These are phyloP conservation scores for Fonsecaea monophora DNA, from an alignment of 2,329 filamentous ascomycete genomes.

Conservation along the genomic window DNA sequence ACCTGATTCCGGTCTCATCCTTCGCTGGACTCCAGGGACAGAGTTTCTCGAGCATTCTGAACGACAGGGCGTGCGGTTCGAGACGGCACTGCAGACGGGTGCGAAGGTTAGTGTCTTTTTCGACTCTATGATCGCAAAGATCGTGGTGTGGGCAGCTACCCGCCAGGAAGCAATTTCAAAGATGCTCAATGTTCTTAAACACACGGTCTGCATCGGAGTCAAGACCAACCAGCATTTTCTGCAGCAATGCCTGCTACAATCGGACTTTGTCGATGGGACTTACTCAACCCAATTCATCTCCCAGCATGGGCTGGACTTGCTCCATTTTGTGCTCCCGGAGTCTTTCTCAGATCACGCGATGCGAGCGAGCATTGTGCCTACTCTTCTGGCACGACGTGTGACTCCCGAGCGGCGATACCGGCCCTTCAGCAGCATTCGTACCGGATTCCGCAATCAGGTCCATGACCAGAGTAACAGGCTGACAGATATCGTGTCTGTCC, in stretches of 20 bases:
- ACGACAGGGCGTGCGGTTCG: constrained; percentile 48
- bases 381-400: neutral
- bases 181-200: constrained; percentile 44
- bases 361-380: constrained; percentile 9
- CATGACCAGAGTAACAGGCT: constrained; percentile 43
- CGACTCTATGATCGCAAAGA: constrained; percentile 57
- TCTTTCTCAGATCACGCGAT: constrained; percentile 15
- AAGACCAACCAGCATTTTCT: constrained; percentile 44
- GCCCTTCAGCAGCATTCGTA: constrained; percentile 39
- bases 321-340: constrained; percentile 21
- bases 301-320: constrained; percentile 21
- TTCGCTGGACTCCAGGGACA: constrained; percentile 45
- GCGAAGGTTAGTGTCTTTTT: constrained; percentile 53
- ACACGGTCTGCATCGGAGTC: constrained; percentile 73
- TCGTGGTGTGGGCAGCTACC: constrained; percentile 54
- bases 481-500: constrained; percentile 6
- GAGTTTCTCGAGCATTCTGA: neutral
- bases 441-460: constrained; percentile 45
- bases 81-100: constrained; percentile 50
- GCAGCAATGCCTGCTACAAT: constrained; percentile 39
- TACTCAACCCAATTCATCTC: constrained; percentile 45
- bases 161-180: constrained; percentile 46
- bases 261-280: constrained; percentile 54
- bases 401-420: constrained; percentile 25
- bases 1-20: constrained; percentile 47